Evolutionary conservation across 257 asterid genomes (phyloP).

Genomic region (Thymus mandschuricus): DNA sequence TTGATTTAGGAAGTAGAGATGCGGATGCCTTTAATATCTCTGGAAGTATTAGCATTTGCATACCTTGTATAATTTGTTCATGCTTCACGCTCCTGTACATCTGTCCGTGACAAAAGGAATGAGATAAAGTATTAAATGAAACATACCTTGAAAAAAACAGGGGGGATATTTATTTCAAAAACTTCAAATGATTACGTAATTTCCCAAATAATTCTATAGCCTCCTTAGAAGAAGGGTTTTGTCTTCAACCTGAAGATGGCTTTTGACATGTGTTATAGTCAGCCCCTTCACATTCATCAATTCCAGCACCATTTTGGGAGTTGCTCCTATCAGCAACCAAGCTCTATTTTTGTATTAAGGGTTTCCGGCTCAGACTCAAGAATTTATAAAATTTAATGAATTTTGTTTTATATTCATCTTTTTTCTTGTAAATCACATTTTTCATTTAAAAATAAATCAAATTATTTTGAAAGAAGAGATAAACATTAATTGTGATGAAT

Average conservation of each 20-base stretch:
- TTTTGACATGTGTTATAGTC: conserved; percentile 75
- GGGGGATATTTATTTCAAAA: not conserved
- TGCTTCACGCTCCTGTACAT: conserved; percentile 82
- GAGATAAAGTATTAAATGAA: conserved; percentile 19
- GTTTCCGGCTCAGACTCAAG: no score
- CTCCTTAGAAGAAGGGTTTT: conserved; percentile 22
- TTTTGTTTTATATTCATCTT: no score
- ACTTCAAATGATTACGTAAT: conserved; percentile 19
- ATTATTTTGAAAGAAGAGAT: no score
- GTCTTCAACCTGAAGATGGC: conserved; percentile 81
- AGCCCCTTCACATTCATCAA: conserved; percentile 80
- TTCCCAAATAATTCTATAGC: not conserved
- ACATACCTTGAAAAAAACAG: not conserved
- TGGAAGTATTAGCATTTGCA: not conserved
- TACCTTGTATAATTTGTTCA: conserved; percentile 67
- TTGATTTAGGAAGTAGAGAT: not conserved
- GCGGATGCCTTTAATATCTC: not conserved
- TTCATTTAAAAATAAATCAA: no score
- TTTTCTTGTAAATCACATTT: no score
- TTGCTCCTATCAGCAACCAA: conserved; percentile 52
- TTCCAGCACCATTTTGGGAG: conserved; percentile 80
- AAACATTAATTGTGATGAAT: no score
- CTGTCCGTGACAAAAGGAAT: conserved; percentile 43
- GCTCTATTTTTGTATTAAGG: no score
- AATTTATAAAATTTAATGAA: no score